Base-by-base conservation (phyloP, 495 filamentous ascomycete genomes). In the Cladorrhinum samala region DNA sequence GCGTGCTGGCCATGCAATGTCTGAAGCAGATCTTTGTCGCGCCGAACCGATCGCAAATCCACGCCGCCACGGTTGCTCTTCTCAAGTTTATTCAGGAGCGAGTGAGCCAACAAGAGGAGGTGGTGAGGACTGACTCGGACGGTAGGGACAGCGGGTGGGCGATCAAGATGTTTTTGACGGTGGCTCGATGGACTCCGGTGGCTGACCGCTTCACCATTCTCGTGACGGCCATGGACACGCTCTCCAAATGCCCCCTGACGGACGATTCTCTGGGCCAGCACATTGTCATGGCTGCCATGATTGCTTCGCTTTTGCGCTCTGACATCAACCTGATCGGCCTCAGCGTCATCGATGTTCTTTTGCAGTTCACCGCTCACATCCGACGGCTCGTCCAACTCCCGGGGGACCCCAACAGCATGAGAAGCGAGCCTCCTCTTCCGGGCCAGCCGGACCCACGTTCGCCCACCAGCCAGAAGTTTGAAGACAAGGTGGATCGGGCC, bases 241-340 rank as follows among this genome's bases (percentile, higher is more conserved):
- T 95, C 37, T 68, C 85, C 14, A 74, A 77, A 21, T 83, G 79
- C 9, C 78, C 80, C 2, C 70, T 89, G 11, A 76, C 71, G 13
- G 85, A 89, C 62, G 77, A 84, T 9, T 79, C 82, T 17, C 55
- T 94, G 46, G 75, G 78, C 16, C 81, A 84, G 37, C 83, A 92
- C 64, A 77, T 86, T 23, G 81, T 89, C 14, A 69, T 94, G 40
- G 78, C 84, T 1, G 84, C 81, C 45, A 80, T 94, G 59, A 78
- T 94, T 40, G 83, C 83, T 51, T 88, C 85, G 50, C 74, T 95
- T n/a, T 70, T 96, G 38, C 83, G 84, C 51, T 95, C 91, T 0
- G 81, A 89, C 24, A 83, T 95, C 59, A 96, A 95, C 65, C 80
- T 96, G 68, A 95, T 96, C 53, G 91, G 91, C 1, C 75, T 96